Percentiles rank a stretch among this genome's conserved stretches.
phyloP scores from a whole-genome alignment of 2,329 filamentous ascomycete species.

The Cytospora schulzeri region DNA sequence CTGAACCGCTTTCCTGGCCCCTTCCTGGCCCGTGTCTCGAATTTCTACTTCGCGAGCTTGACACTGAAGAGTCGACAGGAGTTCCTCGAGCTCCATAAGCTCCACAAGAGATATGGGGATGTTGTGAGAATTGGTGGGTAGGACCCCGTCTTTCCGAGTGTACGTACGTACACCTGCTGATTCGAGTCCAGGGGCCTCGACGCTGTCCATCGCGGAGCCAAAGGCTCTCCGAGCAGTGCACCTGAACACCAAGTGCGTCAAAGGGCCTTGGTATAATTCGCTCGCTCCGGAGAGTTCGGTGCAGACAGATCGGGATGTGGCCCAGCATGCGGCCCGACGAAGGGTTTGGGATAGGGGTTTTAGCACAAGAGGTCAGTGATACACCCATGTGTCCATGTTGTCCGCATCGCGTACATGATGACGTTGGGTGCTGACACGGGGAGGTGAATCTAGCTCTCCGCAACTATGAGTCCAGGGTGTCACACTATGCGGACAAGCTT shows the following conservation, averaged over 20 bases:
- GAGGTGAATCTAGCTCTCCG: slow-evolving; percentile 23
- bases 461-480: slow-evolving; percentile 37
- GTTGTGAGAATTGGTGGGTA: slow-evolving; percentile 20
- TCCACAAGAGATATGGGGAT: slow-evolving; percentile 17
- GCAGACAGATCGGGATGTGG: neutral
- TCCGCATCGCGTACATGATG: neutral
- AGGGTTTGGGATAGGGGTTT: slow-evolving; percentile 23
- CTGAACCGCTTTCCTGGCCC: slow-evolving; percentile 21
- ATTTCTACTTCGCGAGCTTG: slow-evolving; percentile 11
- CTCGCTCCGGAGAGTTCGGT: slow-evolving; percentile 14
- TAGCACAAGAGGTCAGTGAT: slow-evolving; percentile 8
- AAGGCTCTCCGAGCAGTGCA: slow-evolving; percentile 13
- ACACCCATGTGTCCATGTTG: neutral
- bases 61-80: slow-evolving; percentile 1
- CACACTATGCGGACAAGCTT: slow-evolving; percentile 32
- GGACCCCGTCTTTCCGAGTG: neutral
- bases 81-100: slow-evolving; percentile 10
- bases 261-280: slow-evolving; percentile 11
- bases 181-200: slow-evolving; percentile 3
- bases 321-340: slow-evolving; percentile 5
- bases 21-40: slow-evolving; percentile 18
- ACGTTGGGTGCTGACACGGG: neutral
- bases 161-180: neutral
- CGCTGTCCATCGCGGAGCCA: slow-evolving; percentile 18
- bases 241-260: slow-evolving; percentile 11